Percentiles rank a stretch among this genome's conserved stretches.
These are phyloP conservation scores for Ceratocystis ficicola DNA, from an alignment of 2,329 filamentous ascomycete genomes.

Conservation along the genomic window DNA sequence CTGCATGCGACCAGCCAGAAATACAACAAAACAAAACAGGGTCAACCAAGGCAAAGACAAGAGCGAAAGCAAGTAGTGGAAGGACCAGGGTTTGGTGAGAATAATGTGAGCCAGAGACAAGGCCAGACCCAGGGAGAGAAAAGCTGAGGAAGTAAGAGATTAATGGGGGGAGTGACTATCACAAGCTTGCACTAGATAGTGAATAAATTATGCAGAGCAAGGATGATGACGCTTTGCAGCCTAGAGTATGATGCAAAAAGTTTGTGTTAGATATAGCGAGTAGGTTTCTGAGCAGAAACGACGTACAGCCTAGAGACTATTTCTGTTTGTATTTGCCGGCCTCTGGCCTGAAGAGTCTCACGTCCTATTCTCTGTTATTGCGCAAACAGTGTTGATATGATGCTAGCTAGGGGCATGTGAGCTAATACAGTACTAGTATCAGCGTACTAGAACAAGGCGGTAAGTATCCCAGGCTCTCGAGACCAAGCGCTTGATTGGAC, in stretches of 20 bases:
- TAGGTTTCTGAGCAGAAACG: neutral
- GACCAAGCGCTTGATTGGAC: neutral
- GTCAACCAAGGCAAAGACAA: neutral
- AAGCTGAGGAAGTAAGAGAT: neutral
- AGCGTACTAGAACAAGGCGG: neutral
- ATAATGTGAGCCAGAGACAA: neutral
- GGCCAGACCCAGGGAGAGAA: neutral
- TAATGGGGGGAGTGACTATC: neutral
- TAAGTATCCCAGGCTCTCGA: neutral
- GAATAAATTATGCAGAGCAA: neutral
- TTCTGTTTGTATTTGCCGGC: neutral
- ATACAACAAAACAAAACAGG: constrained; percentile 10
- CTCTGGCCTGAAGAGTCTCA: neutral
- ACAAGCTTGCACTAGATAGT: neutral
- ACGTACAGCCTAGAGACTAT: neutral
- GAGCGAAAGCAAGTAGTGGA: neutral
- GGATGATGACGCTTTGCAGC: constrained; percentile 2
- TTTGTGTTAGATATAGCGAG: neutral
- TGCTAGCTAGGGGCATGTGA: neutral
- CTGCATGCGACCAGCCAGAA: constrained; percentile 7
- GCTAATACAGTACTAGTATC: neutral
- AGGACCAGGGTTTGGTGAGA: neutral
- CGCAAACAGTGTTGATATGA: neutral
- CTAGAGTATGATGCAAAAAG: neutral
- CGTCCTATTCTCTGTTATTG: neutral